These are phyloP conservation scores for Lablab purpureus DNA, from an alignment of 306 rosid species.

Conservation along the genomic window DNA sequence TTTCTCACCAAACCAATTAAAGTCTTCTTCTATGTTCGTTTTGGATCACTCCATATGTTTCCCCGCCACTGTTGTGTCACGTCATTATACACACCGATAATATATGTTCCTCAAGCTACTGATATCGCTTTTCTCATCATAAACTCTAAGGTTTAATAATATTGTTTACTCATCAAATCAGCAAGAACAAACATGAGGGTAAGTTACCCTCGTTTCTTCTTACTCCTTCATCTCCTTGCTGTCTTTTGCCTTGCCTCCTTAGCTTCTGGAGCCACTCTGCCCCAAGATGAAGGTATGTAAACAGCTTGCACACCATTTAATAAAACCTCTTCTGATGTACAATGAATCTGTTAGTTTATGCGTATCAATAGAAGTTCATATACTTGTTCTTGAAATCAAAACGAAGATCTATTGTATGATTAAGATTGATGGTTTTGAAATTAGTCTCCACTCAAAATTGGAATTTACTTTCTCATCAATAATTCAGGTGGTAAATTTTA, in stretches of 20 bases:
- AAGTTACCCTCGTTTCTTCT: background rate
- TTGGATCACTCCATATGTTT: background rate
- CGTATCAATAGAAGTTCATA: background rate
- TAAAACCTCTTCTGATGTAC: background rate
- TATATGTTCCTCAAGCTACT: background rate
- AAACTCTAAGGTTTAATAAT: background rate
- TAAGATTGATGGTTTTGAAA: no score
- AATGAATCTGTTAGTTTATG: background rate
- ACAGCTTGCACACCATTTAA: background rate
- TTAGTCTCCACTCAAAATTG: background rate
- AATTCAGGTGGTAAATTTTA: no score
- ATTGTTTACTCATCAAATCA: background rate
- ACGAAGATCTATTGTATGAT: background rate
- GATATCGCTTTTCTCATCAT: background rate
- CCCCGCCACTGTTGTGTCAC: background rate
- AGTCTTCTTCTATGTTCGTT: background rate
- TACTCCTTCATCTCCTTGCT: slow-evolving; percentile 13
- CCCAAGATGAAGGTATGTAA: slow-evolving; percentile 51
- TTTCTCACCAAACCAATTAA: background rate
- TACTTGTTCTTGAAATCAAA: background rate
- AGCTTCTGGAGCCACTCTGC: slow-evolving; percentile 48
- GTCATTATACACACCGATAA: background rate
- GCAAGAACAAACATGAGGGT: slow-evolving; percentile 1
- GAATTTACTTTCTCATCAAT: no score
- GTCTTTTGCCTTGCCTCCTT: slow-evolving; percentile 29